These are phyloP conservation scores for Tolypocladium album DNA, from an alignment of 2,329 filamentous ascomycete genomes.

Conservation along the genomic window DNA sequence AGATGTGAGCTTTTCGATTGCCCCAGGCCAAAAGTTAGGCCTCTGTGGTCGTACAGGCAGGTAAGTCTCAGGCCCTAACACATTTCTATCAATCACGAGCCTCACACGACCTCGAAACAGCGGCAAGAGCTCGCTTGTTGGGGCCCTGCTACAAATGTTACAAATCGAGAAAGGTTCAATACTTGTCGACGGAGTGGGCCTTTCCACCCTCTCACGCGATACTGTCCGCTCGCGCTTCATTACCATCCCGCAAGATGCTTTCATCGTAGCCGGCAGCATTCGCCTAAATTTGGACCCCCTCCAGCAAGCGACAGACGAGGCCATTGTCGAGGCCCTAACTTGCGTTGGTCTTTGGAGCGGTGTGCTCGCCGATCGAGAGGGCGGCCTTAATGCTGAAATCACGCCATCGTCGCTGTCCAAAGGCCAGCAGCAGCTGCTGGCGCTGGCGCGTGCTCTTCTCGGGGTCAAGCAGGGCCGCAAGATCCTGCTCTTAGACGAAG, in stretches of 20 bases:
- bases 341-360: conserved; percentile 4
- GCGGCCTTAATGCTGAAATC: conserved; percentile 5
- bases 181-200: conserved; percentile 25
- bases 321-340: conserved; percentile 2
- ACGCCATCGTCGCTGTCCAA: conserved; percentile 3
- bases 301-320: conserved; percentile 1
- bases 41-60: conserved; percentile 15
- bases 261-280: conserved; percentile 30
- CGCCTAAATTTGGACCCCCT: conserved; percentile 27
- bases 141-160: conserved; percentile 22
- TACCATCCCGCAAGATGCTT: conserved; percentile 35
- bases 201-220: conserved; percentile 22
- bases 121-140: conserved; percentile 28
- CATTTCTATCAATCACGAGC: neutral
- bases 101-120: neutral
- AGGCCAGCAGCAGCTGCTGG: conserved; percentile 9
- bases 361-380: conserved; percentile 6
- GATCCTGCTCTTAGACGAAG: conserved; percentile 2
- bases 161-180: conserved; percentile 18
- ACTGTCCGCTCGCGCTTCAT: conserved; percentile 31
- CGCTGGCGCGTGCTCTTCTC: conserved; percentile 16
- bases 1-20: neutral
- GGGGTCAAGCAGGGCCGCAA: neutral
- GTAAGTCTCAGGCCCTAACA: neutral
- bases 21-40: conserved; percentile 12